phyloP scores from a whole-genome alignment of 2,329 filamentous ascomycete genomes.

The Penicillium sp. region DNA sequence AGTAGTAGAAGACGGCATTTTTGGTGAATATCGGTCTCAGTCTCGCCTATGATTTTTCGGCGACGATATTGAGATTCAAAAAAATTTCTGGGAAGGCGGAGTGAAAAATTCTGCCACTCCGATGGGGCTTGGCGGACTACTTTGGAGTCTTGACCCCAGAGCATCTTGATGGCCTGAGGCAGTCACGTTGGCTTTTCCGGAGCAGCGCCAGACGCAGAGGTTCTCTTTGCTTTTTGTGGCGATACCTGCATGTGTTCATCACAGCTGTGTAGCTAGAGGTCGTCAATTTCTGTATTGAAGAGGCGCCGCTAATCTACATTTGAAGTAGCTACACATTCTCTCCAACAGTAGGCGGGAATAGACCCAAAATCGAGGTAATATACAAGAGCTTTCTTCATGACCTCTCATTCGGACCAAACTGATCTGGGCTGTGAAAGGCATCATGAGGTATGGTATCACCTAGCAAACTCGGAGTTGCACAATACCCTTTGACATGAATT shows the following conservation, averaged over 20 bases:
- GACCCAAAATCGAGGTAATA: too few species aligned
- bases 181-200: background rate
- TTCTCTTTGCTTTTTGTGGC: background rate
- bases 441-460: too few species aligned
- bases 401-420: too few species aligned
- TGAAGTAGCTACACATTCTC: too few species aligned
- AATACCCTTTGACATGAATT: too few species aligned
- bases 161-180: slow-evolving; percentile 13
- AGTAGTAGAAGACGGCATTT: slow-evolving; percentile 37
- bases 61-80: slow-evolving; percentile 27
- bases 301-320: too few species aligned
- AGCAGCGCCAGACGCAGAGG: slow-evolving; percentile 3
- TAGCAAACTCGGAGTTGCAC: too few species aligned
- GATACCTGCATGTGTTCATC: background rate
- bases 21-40: slow-evolving; percentile 22
- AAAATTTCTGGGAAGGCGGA: slow-evolving; percentile 36
- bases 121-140: slow-evolving; percentile 23
- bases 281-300: too few species aligned
- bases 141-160: slow-evolving; percentile 1
- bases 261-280: too few species aligned
- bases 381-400: too few species aligned
- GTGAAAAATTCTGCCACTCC: slow-evolving; percentile 19
- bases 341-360: too few species aligned
- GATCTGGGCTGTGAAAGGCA: too few species aligned
- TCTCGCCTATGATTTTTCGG: slow-evolving; percentile 25